Percentiles rank a stretch among this genome's conserved stretches.
phyloP scores from a whole-genome alignment of 495 filamentous ascomycete genomes.

The Penicillium canariense region DNA sequence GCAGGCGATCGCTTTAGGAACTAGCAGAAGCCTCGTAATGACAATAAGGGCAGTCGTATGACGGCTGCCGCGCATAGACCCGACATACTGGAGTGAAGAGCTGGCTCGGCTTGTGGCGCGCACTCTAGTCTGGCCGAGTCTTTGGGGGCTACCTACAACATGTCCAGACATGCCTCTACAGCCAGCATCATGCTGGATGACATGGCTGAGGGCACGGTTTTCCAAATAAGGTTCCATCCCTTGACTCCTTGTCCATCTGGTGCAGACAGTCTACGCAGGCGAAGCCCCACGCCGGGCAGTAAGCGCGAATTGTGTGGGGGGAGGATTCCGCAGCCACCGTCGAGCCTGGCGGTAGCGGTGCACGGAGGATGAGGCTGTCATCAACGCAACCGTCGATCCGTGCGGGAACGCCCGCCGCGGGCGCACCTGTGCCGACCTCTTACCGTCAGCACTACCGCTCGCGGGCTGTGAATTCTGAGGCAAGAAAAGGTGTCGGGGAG shows the following conservation, averaged over 20 bases:
- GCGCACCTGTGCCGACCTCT: background rate
- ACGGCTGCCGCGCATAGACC: background rate
- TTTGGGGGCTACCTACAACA: background rate
- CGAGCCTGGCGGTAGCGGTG: background rate
- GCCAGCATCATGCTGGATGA: background rate
- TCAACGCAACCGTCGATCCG: slow-evolving; percentile 9
- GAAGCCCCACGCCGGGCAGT: background rate
- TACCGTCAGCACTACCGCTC: slow-evolving; percentile 4
- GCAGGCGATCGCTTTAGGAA: background rate
- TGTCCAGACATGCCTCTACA: background rate
- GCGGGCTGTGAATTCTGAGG: background rate
- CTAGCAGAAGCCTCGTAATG: background rate
- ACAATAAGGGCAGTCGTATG: background rate
- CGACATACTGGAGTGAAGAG: background rate
- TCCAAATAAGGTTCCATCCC: background rate
- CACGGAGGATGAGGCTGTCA: slow-evolving; percentile 10
- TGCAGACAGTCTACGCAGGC: background rate
- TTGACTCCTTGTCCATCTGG: background rate
- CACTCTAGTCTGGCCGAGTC: background rate
- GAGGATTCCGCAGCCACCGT: background rate
- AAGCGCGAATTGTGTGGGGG: background rate
- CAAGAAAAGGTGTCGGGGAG: background rate
- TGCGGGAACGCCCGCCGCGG: slow-evolving; percentile 14
- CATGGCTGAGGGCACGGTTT: background rate
- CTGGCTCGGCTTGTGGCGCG: background rate